Evolutionary conservation across 306 rosid genomes (phyloP), one percentile per base, ranked within the genome.

Genomic region (Prinsepia uniflora): DNA sequence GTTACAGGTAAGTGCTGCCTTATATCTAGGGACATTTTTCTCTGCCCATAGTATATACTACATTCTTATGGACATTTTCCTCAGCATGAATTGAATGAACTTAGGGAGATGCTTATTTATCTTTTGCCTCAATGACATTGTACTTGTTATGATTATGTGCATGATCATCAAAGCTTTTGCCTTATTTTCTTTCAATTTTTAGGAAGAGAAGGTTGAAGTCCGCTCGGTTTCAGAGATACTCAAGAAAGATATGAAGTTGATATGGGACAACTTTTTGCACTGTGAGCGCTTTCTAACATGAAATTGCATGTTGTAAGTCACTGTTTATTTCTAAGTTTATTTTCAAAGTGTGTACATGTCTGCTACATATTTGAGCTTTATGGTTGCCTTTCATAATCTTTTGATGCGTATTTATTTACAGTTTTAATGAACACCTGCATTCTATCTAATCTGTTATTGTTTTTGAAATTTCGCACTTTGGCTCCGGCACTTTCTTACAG

Each of bases 211-310:
- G 11, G 79, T 47, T 52, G 83, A 82, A 18, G 4, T 48, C 19
- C 22, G 59, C 30, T 73, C 69, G 68, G 71, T 87, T 54, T 65
- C 78, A 34, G 75, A 85, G 68, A 54, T 69, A 81, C 89, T 87
- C n/a, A 76, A 83, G 48, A 83, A 79, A 22, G 20, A 79, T 57
- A 39, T 87, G 70, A 77, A 49, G 72, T 45, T 82, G 64, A 56
- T 87, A 68, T 82, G 84, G 86, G 72, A 81, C 9, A 70, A 81
- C 76, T 80, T 80, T 46, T 53, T 83, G 45, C 50, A 54, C 67
- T 55, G 65, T 68, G 78, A 75, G n/a, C 66, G 12, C 7, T 82
- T 64, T 67, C 13, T 82, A 59, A 73, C 64, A 64, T 74, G 79
- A 80, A 58, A 53, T 56, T 1, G 24, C 46, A 46, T 19, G 59